Percentiles rank a stretch among this genome's conserved stretches.
Conservation (phyloP, 2,329 filamentous ascomycete species). For the Fusarium compactum region DNA sequence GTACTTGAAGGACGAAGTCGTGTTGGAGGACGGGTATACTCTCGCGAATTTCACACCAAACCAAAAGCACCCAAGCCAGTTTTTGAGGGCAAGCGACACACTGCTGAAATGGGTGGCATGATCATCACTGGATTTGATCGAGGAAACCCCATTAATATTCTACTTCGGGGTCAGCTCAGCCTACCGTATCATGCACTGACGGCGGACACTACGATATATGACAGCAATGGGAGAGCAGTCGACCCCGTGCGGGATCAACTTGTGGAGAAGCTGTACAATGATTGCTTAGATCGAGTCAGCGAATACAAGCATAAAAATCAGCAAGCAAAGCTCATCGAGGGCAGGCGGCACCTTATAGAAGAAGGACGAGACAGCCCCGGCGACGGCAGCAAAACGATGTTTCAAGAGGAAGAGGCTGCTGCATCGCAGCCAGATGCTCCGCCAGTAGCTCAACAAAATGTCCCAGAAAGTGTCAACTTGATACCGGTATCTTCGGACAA, state of each 20-base stretch:
- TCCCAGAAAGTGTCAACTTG: constrained; percentile 66
- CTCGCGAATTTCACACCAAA: constrained; percentile 74
- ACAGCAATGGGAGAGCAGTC: constrained; percentile 81
- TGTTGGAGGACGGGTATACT: constrained; percentile 94
- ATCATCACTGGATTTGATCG: constrained; percentile 97
- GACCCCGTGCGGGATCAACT: constrained; percentile 82
- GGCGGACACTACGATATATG: constrained; percentile 88
- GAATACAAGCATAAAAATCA: constrained; percentile 86
- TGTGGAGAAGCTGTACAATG: constrained; percentile 93
- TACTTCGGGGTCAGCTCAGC: constrained; percentile 90
- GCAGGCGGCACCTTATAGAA: constrained; percentile 84
- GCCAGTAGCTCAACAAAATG: constrained; percentile 66
- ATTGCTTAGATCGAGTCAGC: constrained; percentile 91
- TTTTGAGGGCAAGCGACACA: constrained; percentile 73
- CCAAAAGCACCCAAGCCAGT: constrained; percentile 62
- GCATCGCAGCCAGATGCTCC: constrained; percentile 69
- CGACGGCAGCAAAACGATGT: constrained; percentile 77
- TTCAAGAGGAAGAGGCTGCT: constrained; percentile 76
- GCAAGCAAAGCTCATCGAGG: constrained; percentile 78
- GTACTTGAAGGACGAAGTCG: constrained; percentile 88
- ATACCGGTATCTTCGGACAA: constrained; percentile 75
- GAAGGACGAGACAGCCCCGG: constrained; percentile 81
- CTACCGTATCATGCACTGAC: constrained; percentile 86
- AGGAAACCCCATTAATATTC: constrained; percentile 91
- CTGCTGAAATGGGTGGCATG: constrained; percentile 97